Evolutionary conservation across 2,329 filamentous ascomycete species (phyloP).

Genomic region (Calonectria hongkongensis): DNA sequence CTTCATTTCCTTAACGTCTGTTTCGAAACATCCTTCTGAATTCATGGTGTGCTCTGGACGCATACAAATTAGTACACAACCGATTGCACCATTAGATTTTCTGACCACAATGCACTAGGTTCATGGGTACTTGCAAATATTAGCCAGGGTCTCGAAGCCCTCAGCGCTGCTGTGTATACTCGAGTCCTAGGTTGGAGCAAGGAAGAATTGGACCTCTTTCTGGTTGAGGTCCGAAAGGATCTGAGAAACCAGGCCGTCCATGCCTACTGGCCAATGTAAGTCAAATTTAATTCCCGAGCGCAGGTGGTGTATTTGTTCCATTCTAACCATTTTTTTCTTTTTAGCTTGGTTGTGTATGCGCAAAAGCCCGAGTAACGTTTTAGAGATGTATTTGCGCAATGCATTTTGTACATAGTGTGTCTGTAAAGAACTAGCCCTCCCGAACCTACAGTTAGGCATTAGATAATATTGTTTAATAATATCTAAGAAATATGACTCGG

Average conservation of each 20-base stretch:
- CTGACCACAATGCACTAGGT: background rate
- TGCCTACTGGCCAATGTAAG: constrained; percentile 6
- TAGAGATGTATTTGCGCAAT: background rate
- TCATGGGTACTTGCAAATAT: constrained; percentile 6
- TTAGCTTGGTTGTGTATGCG: background rate
- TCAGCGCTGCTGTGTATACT: background rate
- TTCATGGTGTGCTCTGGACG: no score
- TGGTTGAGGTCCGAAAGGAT: background rate
- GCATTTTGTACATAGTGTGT: background rate
- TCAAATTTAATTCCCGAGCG: background rate
- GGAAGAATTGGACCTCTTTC: constrained; percentile 1
- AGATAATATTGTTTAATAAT: no score
- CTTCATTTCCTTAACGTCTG: background rate
- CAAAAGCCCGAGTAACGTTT: background rate
- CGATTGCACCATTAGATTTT: background rate
- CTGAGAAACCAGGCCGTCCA: background rate
- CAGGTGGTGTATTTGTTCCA: background rate
- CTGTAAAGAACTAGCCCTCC: no score
- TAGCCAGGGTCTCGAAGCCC: constrained; percentile 1
- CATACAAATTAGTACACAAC: background rate
- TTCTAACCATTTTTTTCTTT: background rate
- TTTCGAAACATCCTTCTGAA: background rate
- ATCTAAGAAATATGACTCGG: no score
- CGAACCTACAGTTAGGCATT: no score
- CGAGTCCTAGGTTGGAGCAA: background rate